phyloP scores from a whole-genome alignment of 805 yeast species.

The Candida odintsovae region DNA sequence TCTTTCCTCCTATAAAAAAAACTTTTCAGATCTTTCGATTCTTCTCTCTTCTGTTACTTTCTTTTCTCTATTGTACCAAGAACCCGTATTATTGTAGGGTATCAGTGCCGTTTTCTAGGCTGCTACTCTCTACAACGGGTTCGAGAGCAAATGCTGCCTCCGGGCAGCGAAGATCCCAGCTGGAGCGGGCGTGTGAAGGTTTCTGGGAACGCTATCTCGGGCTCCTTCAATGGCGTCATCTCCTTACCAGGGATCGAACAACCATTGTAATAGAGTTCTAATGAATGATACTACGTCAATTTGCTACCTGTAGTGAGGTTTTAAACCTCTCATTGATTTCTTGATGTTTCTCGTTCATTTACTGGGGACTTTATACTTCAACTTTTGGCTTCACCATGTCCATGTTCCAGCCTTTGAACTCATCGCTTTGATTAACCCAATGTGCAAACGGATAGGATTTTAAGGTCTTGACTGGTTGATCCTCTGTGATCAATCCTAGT shows the following conservation, averaged over 20 bases:
- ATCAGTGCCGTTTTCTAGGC: slow-evolving; percentile 21
- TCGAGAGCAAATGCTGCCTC: slow-evolving; percentile 17
- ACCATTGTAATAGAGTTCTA: neutral
- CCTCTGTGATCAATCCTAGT: slow-evolving; percentile 45
- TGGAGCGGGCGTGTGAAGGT: slow-evolving; percentile 26
- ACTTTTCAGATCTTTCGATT: slow-evolving; percentile 1
- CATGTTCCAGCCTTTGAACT: slow-evolving; percentile 35
- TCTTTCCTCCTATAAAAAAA: neutral
- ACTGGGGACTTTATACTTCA: slow-evolving; percentile 5
- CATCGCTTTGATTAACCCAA: slow-evolving; percentile 34
- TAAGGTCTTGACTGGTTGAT: slow-evolving; percentile 51
- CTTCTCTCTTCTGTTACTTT: neutral
- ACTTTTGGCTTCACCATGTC: slow-evolving; percentile 23
- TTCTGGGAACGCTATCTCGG: slow-evolving; percentile 11
- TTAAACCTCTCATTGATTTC: too few species aligned
- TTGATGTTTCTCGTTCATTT: neutral
- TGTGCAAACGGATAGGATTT: slow-evolving; percentile 64
- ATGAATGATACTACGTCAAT: neutral
- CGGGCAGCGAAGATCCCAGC: slow-evolving; percentile 24
- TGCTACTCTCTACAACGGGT: slow-evolving; percentile 26
- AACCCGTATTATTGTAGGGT: slow-evolving; percentile 26
- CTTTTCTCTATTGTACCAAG: slow-evolving; percentile 20
- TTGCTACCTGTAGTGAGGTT: neutral
- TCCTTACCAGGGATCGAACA: slow-evolving; percentile 34
- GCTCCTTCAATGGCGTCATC: slow-evolving; percentile 24